Evolutionary conservation across 768 basidiomycete genomes (phyloP).

Genomic region (Gymnopilus dilepis): DNA sequence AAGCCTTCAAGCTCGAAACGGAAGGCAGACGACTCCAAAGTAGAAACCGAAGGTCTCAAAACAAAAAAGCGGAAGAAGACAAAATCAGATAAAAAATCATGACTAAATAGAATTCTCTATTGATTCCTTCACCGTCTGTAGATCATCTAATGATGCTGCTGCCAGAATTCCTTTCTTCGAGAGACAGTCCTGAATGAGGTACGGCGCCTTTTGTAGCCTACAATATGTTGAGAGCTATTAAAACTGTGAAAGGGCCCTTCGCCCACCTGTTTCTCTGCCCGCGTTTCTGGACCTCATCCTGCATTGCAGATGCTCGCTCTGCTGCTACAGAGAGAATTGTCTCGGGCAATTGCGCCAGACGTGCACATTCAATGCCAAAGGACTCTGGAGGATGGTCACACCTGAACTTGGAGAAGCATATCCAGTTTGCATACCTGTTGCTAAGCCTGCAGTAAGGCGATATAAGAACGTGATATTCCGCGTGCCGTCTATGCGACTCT

Average conservation of each 20-base stretch:
- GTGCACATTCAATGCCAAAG: slow-evolving; percentile 92
- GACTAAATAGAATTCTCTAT: slow-evolving; percentile 24
- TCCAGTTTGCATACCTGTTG: slow-evolving; percentile 46
- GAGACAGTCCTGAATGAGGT: slow-evolving; percentile 34
- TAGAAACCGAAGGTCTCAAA: slow-evolving; percentile 17
- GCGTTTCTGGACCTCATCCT: slow-evolving; percentile 54
- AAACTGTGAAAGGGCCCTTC: neutral
- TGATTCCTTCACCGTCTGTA: slow-evolving; percentile 31
- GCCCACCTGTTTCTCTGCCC: slow-evolving; percentile 55
- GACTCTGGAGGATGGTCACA: slow-evolving; percentile 51
- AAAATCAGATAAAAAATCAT: slow-evolving; percentile 39
- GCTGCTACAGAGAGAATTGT: slow-evolving; percentile 66
- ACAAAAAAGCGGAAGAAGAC: slow-evolving; percentile 46
- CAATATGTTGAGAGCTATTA: neutral
- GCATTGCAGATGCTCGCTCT: slow-evolving; percentile 58
- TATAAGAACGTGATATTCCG: slow-evolving; percentile 91
- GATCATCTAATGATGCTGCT: slow-evolving; percentile 32
- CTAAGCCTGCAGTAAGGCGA: slow-evolving; percentile 70
- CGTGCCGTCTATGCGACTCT: slow-evolving; percentile 70
- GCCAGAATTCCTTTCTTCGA: slow-evolving; percentile 19
- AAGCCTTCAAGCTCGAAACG: slow-evolving; percentile 31
- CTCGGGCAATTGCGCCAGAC: slow-evolving; percentile 84
- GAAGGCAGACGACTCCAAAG: slow-evolving; percentile 38
- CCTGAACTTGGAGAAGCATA: neutral
- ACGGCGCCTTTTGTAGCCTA: slow-evolving; percentile 30